Evolutionary conservation across 768 basidiomycete species (phyloP).

Genomic region (Boletus bicolor): DNA sequence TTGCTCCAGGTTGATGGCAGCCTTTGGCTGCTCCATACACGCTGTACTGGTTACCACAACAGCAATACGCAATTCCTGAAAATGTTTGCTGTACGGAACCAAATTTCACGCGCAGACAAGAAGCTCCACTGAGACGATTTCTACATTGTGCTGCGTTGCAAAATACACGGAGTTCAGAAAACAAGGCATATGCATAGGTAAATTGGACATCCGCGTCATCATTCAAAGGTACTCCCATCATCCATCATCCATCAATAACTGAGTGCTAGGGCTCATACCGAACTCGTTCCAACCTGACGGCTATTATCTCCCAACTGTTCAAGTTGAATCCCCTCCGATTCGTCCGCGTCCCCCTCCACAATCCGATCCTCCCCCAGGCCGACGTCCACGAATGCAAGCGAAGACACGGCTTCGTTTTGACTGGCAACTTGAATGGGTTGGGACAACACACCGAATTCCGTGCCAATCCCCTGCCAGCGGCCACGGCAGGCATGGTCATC

Average conservation of each 20-base stretch:
- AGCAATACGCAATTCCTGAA: no score
- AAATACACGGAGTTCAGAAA: not conserved
- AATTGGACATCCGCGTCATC: not conserved
- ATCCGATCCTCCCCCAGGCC: not conserved
- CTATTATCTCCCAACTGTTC: not conserved
- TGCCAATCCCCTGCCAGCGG: not conserved
- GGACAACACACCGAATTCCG: conserved; percentile 1
- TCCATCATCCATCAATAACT: no score
- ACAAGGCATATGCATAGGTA: not conserved
- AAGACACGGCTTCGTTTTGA: not conserved
- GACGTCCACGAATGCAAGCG: not conserved
- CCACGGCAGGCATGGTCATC: not conserved
- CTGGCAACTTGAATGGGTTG: not conserved
- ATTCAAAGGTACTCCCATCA: not conserved
- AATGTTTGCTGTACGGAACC: no score
- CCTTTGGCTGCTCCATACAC: no score
- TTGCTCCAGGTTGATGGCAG: no score
- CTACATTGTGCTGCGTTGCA: no score
- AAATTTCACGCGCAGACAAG: no score
- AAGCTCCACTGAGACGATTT: no score
- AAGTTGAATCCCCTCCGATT: not conserved
- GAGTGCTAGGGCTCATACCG: not conserved
- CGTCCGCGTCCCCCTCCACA: not conserved
- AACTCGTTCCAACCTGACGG: not conserved
- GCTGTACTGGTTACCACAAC: no score